phyloP scores from a whole-genome alignment of 305 asterid genomes.

The Vinca major region DNA sequence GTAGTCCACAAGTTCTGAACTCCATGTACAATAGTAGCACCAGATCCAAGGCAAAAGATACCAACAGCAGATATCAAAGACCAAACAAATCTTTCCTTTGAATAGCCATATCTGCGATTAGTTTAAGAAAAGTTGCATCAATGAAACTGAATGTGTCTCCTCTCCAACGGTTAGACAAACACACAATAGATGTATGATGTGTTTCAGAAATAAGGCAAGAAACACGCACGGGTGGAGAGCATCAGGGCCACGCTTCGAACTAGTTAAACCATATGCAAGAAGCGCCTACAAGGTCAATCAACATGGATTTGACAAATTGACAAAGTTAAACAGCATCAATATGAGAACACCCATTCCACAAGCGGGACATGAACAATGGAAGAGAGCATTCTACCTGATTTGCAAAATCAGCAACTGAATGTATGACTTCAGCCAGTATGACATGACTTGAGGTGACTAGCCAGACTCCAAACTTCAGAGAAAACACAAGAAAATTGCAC shows the following conservation, averaged over 20 bases:
- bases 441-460: conserved; percentile 88
- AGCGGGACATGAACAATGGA: conserved; percentile 6
- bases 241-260: conserved; percentile 97
- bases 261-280: conserved; percentile 91
- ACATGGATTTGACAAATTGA: conserved; percentile 2
- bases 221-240: conserved; percentile 91
- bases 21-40: conserved; percentile 94
- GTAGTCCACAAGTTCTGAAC: conserved; percentile 87
- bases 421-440: conserved; percentile 87
- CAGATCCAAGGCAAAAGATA: conserved; percentile 90
- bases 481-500: conserved; percentile 96
- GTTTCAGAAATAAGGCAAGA: conserved; percentile 2
- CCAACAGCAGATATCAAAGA: conserved; percentile 97
- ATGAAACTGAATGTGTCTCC: too few species aligned
- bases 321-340: conserved; percentile 12
- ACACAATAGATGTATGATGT: not conserved
- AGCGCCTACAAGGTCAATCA: conserved; percentile 52
- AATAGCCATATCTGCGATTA: conserved; percentile 78
- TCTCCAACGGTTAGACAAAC: too few species aligned
- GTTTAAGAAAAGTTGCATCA: conserved; percentile 7
- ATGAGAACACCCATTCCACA: not conserved
- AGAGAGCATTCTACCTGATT: conserved; percentile 54
- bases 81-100: conserved; percentile 99
- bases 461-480: conserved; percentile 98
- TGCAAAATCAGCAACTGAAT: conserved; percentile 93